Base-by-base conservation (phyloP, 2,329 filamentous ascomycete species). In the Aspergillus udagawae region DNA sequence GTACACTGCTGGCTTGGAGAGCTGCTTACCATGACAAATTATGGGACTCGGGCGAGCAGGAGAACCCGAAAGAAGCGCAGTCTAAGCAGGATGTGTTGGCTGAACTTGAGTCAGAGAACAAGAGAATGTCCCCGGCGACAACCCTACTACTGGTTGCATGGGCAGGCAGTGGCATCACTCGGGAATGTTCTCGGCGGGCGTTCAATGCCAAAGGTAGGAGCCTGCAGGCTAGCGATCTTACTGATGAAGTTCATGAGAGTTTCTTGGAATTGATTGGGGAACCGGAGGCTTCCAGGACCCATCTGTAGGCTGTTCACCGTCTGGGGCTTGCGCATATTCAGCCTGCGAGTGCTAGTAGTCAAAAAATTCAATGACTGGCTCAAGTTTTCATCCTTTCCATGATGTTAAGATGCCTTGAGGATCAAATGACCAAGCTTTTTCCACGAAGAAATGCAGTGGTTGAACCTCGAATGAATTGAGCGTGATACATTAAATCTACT, bases 171-270 rank as follows among this genome's bases (percentile, higher is more conserved):
- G 85, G 88, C 21, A 85, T 99, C 56, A 97, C 94, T 57, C 86
- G 93, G 73, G 92, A 96, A 72, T 96, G 89, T 70, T 97, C 93
- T 21, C 84, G 91, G 51, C 79, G 92, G 58, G 94, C 94, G 0
- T 99, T 95, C 75, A 81, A 84, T 66, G 90, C 92, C 73, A 90
- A 87, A 68, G 93, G 94, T 0, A 84, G 94, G 62, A 91, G 90
- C 70, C 77, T 99, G 70, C 94, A 97, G 78, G 94, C 94, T 0
- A 92, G 90, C 64, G 94, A 97, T 75, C 77, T 99, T 70, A 97
- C 93, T 0, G 91, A 94, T 20, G 89, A 96, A 75, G 89, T 99
- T 9, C 88, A 96, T 67, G 79, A 79, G 35, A 89, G 92, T 0
- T 97, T 97, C 73, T 73, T 89, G 67, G 86, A 86, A 58, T 73